Percentiles rank a stretch among this genome's conserved stretches.
Evolutionary conservation across 1,139 yeast genomes (phyloP).

Genomic region (Scheffersomyces lignicola): DNA sequence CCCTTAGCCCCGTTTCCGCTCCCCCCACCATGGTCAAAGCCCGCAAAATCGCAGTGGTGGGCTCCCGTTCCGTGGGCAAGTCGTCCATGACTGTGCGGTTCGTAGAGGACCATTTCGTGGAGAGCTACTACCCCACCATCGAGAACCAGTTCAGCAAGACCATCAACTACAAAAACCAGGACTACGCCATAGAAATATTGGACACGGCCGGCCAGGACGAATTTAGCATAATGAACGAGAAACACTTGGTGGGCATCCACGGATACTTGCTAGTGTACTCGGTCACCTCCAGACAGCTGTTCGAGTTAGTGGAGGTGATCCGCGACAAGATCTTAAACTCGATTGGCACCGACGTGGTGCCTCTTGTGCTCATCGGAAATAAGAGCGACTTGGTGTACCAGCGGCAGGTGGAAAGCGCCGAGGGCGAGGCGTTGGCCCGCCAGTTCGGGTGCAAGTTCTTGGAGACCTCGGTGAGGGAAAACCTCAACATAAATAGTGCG

Average conservation of each 20-base stretch:
- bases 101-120: constrained; percentile 87
- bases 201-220: constrained; percentile 98
- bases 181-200: constrained; percentile 79
- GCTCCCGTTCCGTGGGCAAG: constrained; percentile 88
- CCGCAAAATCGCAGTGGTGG: constrained; percentile 84
- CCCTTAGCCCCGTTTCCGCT: neutral
- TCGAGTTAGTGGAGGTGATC: constrained; percentile 74
- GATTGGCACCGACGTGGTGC: constrained; percentile 70
- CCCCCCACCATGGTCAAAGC: constrained; percentile 42
- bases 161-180: constrained; percentile 69
- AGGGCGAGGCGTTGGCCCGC: constrained; percentile 65
- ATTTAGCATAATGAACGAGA: constrained; percentile 79
- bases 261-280: constrained; percentile 85
- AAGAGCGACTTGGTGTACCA: constrained; percentile 70
- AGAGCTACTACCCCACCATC: constrained; percentile 88
- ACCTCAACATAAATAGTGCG: constrained; percentile 63
- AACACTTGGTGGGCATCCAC: constrained; percentile 79
- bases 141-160: constrained; percentile 84
- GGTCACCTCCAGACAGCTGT: constrained; percentile 75
- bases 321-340: constrained; percentile 83
- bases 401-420: constrained; percentile 63
- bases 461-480: constrained; percentile 82
- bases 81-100: constrained; percentile 84
- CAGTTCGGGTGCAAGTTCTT: constrained; percentile 66
- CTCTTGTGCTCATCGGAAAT: constrained; percentile 83